Conservation (phyloP, 192 early-diverging fungal genomes). For the Backusella westeae region DNA sequence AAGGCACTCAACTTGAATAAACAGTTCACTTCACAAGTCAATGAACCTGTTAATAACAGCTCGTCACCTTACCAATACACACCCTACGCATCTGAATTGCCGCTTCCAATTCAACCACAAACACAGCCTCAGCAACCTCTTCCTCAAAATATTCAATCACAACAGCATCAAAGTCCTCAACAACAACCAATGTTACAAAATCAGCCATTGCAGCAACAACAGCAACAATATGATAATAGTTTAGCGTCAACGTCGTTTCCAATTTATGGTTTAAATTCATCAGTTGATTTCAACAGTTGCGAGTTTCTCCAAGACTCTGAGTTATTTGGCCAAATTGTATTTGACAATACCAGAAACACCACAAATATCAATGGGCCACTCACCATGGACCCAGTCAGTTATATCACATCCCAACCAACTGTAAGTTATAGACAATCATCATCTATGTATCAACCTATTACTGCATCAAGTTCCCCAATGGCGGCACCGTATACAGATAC, state of each 20-base stretch:
- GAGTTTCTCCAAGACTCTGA: slow-evolving; percentile 25
- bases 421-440: slow-evolving; percentile 2
- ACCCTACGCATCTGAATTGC: neutral
- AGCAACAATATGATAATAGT: neutral
- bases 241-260: neutral
- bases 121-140: neutral
- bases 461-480: neutral
- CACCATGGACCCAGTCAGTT: neutral
- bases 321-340: slow-evolving; percentile 32
- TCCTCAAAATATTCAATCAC: neutral
- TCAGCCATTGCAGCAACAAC: neutral
- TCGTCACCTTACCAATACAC: neutral
- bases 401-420: neutral
- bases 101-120: neutral
- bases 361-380: neutral
- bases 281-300: slow-evolving; percentile 25
- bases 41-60: neutral
- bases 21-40: neutral
- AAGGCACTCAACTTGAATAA: neutral
- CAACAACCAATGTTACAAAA: neutral
- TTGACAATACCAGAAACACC: slow-evolving; percentile 14
- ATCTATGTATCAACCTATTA: neutral
- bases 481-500: too few relatives aligned
- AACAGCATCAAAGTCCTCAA: neutral
- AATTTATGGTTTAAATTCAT: neutral